These are phyloP conservation scores for Pelagomonas calceolata DNA, from an alignment of 108 stramenopile species.

Conservation along the genomic window DNA sequence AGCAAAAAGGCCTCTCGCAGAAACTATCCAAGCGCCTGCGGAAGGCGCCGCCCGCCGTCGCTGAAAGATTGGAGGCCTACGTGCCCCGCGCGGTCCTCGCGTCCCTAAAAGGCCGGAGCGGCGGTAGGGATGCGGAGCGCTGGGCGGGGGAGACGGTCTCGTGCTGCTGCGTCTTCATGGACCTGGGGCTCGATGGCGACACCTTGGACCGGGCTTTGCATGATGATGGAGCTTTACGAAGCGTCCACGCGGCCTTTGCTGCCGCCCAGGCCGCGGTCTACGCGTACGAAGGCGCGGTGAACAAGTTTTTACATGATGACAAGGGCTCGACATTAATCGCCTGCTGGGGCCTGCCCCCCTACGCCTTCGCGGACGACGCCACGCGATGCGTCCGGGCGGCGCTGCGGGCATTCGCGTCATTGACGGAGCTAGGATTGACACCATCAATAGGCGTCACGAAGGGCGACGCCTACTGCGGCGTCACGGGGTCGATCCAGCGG, in stretches of 20 bases:
- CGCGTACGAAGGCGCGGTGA: slow-evolving; percentile 43
- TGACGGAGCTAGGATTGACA: slow-evolving; percentile 30
- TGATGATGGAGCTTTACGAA: no score
- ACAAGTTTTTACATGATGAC: slow-evolving; percentile 57
- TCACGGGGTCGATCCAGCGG: slow-evolving; percentile 35
- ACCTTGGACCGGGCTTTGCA: slow-evolving; percentile 1
- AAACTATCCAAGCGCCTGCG: not conserved
- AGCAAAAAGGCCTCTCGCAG: no score
- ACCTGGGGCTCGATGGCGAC: slow-evolving; percentile 39
- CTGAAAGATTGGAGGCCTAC: slow-evolving; percentile 26
- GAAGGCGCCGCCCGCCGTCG: slow-evolving; percentile 10
- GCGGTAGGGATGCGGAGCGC: slow-evolving; percentile 37
- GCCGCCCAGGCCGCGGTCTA: slow-evolving; percentile 36
- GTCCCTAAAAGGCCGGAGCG: slow-evolving; percentile 25
- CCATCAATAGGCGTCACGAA: slow-evolving; percentile 47
- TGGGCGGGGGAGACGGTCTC: slow-evolving; percentile 36
- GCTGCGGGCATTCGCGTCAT: slow-evolving; percentile 18
- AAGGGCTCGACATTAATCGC: slow-evolving; percentile 53
- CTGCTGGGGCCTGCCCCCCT: slow-evolving; percentile 46
- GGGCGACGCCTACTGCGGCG: slow-evolving; percentile 49
- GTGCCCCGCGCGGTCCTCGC: slow-evolving; percentile 35
- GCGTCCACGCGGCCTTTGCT: slow-evolving; percentile 31
- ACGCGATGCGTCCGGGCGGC: slow-evolving; percentile 36
- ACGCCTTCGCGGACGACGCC: slow-evolving; percentile 37
- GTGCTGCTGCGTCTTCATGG: slow-evolving; percentile 44